Percentiles rank a stretch among this genome's conserved stretches.
phyloP scores from a whole-genome alignment of 1,284 basidiomycete species.

The Meripilus lineatus region DNA sequence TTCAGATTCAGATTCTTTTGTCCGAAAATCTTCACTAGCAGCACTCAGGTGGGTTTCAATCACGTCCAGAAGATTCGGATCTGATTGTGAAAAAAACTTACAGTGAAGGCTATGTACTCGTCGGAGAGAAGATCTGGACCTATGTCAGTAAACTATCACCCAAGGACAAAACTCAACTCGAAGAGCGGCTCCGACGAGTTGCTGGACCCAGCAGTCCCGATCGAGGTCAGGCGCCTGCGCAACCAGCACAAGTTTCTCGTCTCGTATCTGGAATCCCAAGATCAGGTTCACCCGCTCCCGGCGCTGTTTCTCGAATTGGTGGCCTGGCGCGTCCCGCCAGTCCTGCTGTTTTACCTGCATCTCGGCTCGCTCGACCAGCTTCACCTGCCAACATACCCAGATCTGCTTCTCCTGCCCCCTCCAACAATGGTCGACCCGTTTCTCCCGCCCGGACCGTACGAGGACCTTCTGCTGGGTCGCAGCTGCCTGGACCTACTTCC shows the following conservation, averaged over 20 bases:
- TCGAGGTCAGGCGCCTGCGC: slow-evolving; percentile 34
- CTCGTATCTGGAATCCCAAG: slow-evolving; percentile 43
- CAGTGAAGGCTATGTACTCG: slow-evolving; percentile 79
- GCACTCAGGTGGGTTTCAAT: slow-evolving; percentile 54
- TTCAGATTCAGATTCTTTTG: slow-evolving; percentile 83
- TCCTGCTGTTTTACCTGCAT: slow-evolving; percentile 57
- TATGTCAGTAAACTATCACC: slow-evolving; percentile 72
- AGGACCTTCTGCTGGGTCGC: slow-evolving; percentile 24
- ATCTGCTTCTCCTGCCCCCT: slow-evolving; percentile 46
- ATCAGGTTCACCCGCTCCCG: slow-evolving; percentile 51
- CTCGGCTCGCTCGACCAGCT: slow-evolving; percentile 54
- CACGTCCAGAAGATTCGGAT: slow-evolving; percentile 11
- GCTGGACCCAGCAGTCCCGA: slow-evolving; percentile 56
- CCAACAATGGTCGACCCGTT: slow-evolving; percentile 36
- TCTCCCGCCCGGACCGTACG: slow-evolving; percentile 37
- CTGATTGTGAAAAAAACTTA: slow-evolving; percentile 1
- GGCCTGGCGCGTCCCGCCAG: slow-evolving; percentile 57
- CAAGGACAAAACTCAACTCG: slow-evolving; percentile 89
- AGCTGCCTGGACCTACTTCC: slow-evolving; percentile 39
- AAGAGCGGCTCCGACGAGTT: slow-evolving; percentile 84
- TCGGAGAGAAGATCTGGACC: slow-evolving; percentile 85
- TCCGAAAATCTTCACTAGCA: slow-evolving; percentile 79
- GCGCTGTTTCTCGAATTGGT: slow-evolving; percentile 34
- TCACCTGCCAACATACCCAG: slow-evolving; percentile 51
- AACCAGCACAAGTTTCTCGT: slow-evolving; percentile 45